phyloP scores from a whole-genome alignment of 108 stramenopile genomes.

The Poteriospumella lacustris region DNA sequence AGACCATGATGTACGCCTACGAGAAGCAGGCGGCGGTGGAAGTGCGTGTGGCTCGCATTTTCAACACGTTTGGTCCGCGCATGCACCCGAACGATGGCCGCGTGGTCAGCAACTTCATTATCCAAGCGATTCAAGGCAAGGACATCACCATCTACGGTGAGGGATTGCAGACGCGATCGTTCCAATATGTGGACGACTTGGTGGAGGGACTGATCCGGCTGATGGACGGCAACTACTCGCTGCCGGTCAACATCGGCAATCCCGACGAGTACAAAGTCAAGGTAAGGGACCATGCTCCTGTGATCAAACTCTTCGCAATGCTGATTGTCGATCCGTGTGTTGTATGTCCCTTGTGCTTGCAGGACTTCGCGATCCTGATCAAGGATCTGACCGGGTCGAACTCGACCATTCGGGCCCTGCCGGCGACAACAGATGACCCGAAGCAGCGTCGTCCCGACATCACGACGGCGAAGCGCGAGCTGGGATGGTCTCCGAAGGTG shows the following conservation, averaged over 20 bases:
- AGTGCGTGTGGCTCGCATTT: slow-evolving; percentile 94
- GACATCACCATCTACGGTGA: slow-evolving; percentile 92
- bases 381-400: not conserved
- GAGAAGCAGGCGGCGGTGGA: slow-evolving; percentile 78
- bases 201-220: slow-evolving; percentile 90
- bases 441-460: slow-evolving; percentile 88
- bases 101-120: slow-evolving; percentile 97
- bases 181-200: slow-evolving; percentile 94
- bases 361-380: slow-evolving; percentile 1
- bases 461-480: slow-evolving; percentile 70
- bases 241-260: slow-evolving; percentile 95
- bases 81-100: slow-evolving; percentile 99
- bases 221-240: slow-evolving; percentile 85
- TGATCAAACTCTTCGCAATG: too few relatives aligned
- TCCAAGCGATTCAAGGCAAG: slow-evolving; percentile 88
- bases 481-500: slow-evolving; percentile 84
- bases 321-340: too few relatives aligned
- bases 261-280: slow-evolving; percentile 91
- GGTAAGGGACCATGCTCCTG: slow-evolving; percentile 29
- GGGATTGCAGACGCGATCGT: slow-evolving; percentile 92
- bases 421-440: slow-evolving; percentile 75
- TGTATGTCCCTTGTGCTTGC: not conserved
- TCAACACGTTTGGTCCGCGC: slow-evolving; percentile 97
- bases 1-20: slow-evolving; percentile 99
- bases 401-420: not conserved